Percentiles rank a stretch among this genome's conserved stretches.
phyloP scores from a whole-genome alignment of 495 filamentous ascomycete genomes.

The Neurospora sp. region DNA sequence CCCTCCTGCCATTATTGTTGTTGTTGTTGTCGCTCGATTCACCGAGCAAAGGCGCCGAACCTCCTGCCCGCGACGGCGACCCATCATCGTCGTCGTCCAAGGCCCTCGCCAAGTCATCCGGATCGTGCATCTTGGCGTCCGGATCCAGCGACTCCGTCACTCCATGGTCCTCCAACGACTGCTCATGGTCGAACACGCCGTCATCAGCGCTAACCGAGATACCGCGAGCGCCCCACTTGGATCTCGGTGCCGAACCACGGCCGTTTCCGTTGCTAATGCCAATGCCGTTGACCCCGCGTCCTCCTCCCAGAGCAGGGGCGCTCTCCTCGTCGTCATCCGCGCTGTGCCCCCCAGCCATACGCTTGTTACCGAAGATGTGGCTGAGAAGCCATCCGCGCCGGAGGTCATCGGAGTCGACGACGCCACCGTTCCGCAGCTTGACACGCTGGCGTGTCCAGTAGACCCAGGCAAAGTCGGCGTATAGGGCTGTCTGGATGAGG shows the following conservation, averaged over 20 bases:
- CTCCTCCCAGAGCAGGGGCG: conserved; percentile 31
- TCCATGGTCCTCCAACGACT: conserved; percentile 23
- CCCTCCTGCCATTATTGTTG: neutral
- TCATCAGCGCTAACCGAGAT: conserved; percentile 79
- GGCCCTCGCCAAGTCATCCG: conserved; percentile 43
- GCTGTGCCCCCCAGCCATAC: conserved; percentile 21
- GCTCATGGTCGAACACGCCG: conserved; percentile 47
- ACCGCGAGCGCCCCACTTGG: conserved; percentile 67
- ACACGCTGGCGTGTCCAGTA: conserved; percentile 90
- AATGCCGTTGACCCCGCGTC: conserved; percentile 11
- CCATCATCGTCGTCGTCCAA: conserved; percentile 42
- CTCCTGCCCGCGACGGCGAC: neutral
- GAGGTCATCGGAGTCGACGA: conserved; percentile 90
- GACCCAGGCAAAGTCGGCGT: conserved; percentile 94
- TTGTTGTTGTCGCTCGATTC: neutral
- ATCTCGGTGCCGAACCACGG: conserved; percentile 14
- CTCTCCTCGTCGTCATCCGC: conserved; percentile 39
- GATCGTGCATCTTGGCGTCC: conserved; percentile 48
- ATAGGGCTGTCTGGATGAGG: conserved; percentile 80
- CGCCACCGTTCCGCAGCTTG: conserved; percentile 80
- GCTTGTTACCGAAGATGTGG: conserved; percentile 41
- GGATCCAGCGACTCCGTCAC: conserved; percentile 32
- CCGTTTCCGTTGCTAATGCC: conserved; percentile 13
- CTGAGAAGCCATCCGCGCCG: conserved; percentile 66
- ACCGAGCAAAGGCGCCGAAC: conserved; percentile 13